Evolutionary conservation across 192 early-diverging fungal species (phyloP), one percentile per base, ranked within the genome.

Genomic region (Thamnidium elegans): DNA sequence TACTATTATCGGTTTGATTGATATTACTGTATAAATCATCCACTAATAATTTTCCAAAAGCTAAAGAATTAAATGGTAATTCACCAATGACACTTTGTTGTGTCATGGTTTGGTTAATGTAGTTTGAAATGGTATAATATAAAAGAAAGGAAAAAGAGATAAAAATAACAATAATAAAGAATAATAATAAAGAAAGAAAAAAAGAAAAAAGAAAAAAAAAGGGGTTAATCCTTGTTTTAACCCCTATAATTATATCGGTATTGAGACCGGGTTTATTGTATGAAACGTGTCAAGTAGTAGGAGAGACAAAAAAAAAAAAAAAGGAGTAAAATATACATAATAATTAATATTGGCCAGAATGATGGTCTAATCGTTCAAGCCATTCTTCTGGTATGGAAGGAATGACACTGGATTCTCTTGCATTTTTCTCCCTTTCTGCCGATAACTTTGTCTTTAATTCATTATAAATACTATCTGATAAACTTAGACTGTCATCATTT

Each of bases 341-440:
- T 26, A 10, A 39, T 39, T 39, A 39, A 39, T 39, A 39, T 39
- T 39, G 26, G 26, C 26, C 5, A 14, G 23, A 20, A 1, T 48
- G 60, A 50, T 53, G 21, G 23, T 73, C 71, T n/a, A 74, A 59
- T 20, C 47, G 42, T 19, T 64, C 63, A 31, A 74, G 43, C 72
- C 72, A 74, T 14, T 74, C 68, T 45, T 74, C 63, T 21, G 72
- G 64, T 61, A 74, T 68, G 23, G 36, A 53, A 15, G 71, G 71
- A 6, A 73, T 50, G 1, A 64, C 51, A 20, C 36, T 43, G n/a
- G 55, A 31, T 30, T 72, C 71, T 45, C 71, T 50, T 44, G 48
- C 50, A 9, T 63, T 43, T 15, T 51, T 55, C 10, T 65, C 63
- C 11, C 63, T 19, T 43, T 60, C 61, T 2, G 55, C 55, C 32